Base-by-base conservation (phyloP, 306 rosid genomes). In the Fagus sylvatica region DNA sequence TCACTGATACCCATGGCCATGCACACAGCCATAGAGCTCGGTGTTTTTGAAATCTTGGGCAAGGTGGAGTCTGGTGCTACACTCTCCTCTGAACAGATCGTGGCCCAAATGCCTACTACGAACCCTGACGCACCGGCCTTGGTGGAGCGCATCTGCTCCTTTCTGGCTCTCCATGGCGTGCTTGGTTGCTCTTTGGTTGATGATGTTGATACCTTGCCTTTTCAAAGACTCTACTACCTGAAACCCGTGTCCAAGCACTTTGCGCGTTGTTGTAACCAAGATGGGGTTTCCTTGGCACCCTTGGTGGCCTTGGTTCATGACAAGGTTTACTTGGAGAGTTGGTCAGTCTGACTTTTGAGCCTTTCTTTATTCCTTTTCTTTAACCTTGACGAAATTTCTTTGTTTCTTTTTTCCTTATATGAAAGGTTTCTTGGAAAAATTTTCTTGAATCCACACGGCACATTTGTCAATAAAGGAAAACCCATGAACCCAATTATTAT, bases 81-180 rank as follows among this genome's bases (percentile, higher is more conserved):
- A 59, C 87, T 91, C 67, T 87, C 89, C 1, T 39, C 87, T 0
- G 2, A 51, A 0, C 85, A 84, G 42, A 85, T 91, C 22, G 89
- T 81, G 4, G 33, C 77, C 0, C 37, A 81, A n/a, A 34, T 87
- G 69, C 15, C 76, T 2, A 36, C 85, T 59, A 48, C 10, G 15
- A 91, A 91, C 73, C 74, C 88, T 0, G 80, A 82, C 1, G 89
- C 87, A 4, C 71, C 88, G 2, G 2, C 73, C 8, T 84, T 91
- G 93, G 7, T 91, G 1, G 91, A 91, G 12, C 85, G 93, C 6
- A 71, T 91, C 2, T 85, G 89, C 1, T 54, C 85, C 76, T 89
- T 91, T 0, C 68, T 91, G 37, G 84, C 84, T 0, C 61, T 78
- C 57, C 84, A 91, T 81, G 84, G 86, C 17, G 57, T 91, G 39